These are phyloP conservation scores for Plantago coronopus DNA, from an alignment of 305 asterid genomes.

Conservation along the genomic window DNA sequence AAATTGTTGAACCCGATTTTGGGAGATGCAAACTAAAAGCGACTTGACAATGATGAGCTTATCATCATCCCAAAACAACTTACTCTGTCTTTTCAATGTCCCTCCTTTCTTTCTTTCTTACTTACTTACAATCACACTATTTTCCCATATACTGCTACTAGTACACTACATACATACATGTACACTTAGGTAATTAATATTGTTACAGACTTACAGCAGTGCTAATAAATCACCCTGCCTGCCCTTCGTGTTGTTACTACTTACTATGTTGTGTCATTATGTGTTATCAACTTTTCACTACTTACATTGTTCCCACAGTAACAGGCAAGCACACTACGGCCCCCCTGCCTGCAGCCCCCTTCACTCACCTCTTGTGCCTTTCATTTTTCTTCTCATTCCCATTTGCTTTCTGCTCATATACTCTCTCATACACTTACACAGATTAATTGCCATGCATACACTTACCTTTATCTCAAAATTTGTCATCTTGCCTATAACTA, in stretches of 20 bases:
- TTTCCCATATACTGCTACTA: too few species aligned
- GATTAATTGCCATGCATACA: background rate
- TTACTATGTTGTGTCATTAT: background rate
- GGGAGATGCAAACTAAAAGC: slow-evolving; percentile 32
- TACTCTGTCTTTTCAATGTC: too few species aligned
- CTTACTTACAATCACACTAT: too few species aligned
- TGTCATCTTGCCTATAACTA: too few species aligned
- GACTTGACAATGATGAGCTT: slow-evolving; percentile 51
- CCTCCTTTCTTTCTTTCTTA: too few species aligned
- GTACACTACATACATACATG: too few species aligned
- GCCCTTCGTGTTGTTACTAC: background rate
- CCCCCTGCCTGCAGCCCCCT: background rate
- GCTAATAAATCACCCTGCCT: too few species aligned
- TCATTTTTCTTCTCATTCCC: slow-evolving; percentile 24
- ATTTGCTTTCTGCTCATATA: slow-evolving; percentile 14
- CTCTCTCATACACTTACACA: background rate
- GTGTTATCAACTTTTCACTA: slow-evolving; percentile 13
- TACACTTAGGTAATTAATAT: too few species aligned
- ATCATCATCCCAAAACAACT: slow-evolving; percentile 22
- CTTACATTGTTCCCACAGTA: background rate
- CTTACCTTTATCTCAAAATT: too few species aligned
- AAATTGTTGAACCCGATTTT: slow-evolving; percentile 23
- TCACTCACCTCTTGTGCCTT: slow-evolving; percentile 5
- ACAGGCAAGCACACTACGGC: background rate
- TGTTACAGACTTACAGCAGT: too few species aligned